phyloP scores from a whole-genome alignment of 2,329 filamentous ascomycete species.

The Phaeoacremonium minimum region DNA sequence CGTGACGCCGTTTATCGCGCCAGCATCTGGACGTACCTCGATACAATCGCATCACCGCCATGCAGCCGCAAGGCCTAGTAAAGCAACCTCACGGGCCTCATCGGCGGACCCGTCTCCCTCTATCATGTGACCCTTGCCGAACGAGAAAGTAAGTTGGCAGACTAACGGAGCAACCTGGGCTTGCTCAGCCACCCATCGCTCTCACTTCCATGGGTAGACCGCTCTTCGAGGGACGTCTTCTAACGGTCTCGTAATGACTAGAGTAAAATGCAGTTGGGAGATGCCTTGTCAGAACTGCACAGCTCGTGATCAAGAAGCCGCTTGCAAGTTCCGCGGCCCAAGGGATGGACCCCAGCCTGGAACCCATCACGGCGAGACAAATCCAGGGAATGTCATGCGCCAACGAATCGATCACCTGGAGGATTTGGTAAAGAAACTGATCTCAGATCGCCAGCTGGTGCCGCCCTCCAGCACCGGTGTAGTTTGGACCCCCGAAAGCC shows the following conservation, averaged over 20 bases:
- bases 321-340: constrained; percentile 16
- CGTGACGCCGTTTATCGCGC: too few species aligned
- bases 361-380: background rate
- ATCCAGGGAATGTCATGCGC: constrained; percentile 13
- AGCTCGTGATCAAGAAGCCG: constrained; percentile 12
- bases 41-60: too few species aligned
- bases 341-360: constrained; percentile 3
- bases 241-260: constrained; percentile 7
- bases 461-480: background rate
- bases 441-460: constrained; percentile 8
- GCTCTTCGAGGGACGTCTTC: too few species aligned
- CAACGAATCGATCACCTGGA: constrained; percentile 15
- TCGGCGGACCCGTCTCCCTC: constrained; percentile 12
- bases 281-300: constrained; percentile 20
- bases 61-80: constrained; percentile 3
- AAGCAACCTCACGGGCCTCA: constrained; percentile 3
- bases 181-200: too few species aligned
- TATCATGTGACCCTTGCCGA: constrained; percentile 17
- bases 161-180: background rate
- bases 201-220: too few species aligned
- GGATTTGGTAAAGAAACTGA: constrained; percentile 12
- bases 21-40: too few species aligned
- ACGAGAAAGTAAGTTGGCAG: constrained; percentile 12
- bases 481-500: background rate
- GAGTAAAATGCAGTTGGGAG: constrained; percentile 21